Conservation (phyloP, 169 alveolate genomes). For the Toxoplasma gondii region DNA sequence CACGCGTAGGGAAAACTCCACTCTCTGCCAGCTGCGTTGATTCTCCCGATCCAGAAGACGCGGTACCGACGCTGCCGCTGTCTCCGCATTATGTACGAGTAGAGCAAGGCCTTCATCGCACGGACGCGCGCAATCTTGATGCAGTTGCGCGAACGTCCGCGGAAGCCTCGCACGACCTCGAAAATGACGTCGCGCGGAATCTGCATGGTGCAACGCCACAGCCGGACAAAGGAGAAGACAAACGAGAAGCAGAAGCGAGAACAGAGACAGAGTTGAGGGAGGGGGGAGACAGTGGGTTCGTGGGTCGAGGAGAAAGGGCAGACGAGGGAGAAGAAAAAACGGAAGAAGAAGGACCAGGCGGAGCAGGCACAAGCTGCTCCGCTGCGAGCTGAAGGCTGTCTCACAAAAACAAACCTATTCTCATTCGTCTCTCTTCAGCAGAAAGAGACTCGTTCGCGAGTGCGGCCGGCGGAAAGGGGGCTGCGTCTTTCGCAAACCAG, state of each 20-base stretch:
- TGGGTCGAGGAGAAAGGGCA: background rate
- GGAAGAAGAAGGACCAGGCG: background rate
- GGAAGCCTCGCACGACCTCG: constrained; percentile 64
- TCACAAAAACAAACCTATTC: no score
- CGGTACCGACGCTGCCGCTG: constrained; percentile 62
- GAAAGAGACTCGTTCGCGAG: no score
- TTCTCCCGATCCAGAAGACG: constrained; percentile 60
- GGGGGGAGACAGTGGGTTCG: background rate
- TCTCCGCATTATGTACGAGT: constrained; percentile 44
- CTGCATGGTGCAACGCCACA: constrained; percentile 40
- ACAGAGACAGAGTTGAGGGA: background rate
- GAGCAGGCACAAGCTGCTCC: background rate
- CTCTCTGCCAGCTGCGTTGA: constrained; percentile 69
- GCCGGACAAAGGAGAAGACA: background rate
- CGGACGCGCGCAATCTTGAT: constrained; percentile 58
- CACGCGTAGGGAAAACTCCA: constrained; percentile 64
- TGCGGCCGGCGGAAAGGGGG: no score
- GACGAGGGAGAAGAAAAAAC: background rate
- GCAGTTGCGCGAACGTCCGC: constrained; percentile 67
- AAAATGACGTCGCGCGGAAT: constrained; percentile 66
- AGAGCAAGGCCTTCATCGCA: constrained; percentile 55
- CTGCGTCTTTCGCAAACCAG: no score
- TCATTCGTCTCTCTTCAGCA: no score
- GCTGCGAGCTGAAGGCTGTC: no score
- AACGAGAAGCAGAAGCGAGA: background rate